Evolutionary conservation across 2,329 filamentous ascomycete genomes (phyloP), one percentile per base, ranked within the genome.

Genomic region (Cercospora sp.): DNA sequence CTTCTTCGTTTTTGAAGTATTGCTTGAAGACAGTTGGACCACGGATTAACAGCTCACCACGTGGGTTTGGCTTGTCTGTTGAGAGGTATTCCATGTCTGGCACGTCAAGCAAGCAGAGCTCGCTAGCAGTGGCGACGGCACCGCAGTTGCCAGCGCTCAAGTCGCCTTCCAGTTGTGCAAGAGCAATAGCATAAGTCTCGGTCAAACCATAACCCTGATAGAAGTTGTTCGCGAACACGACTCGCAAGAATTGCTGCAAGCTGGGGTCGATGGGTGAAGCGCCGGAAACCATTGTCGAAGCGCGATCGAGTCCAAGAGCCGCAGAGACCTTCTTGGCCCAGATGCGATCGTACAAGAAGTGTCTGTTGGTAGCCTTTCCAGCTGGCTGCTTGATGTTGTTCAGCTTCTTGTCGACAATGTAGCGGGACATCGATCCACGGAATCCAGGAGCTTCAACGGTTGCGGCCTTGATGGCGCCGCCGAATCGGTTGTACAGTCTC

Each of bases 61-160:
- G 92, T 2, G 95, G 93, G 78, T 91, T 85, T 3, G 95, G 95
- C 83, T 91, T 92, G 83, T 99, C 94, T 9, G 91, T 90, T 60
- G 91, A 88, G 0, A 89, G 86, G 83, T 99, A 99, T 65, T 97
- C 94, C 86, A 97, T 94, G 70, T 98, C 94, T 1, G 94, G 94
- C 6, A 96, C 91, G 63, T 94, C 96, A 78, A 90, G 84, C 65
- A 97, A 85, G 79, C 94, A 97, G 60, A 90, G 82, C 82, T 99
- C 95, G 8, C 86, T 80, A 68, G 84, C 85, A 7, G 89, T 84
- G 69, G 87, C 85, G 0, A 93, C 85, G 5, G 86, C 88, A 63
- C 95, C 95, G 73, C 94, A 94, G 81, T 93, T 97, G 69, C 93
- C 93, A 4, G 89, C 83, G 8, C 85, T 86, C 77, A 91, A 89